Evolutionary conservation across 768 basidiomycete genomes (phyloP).

Genomic region (Suillus variegatus): DNA sequence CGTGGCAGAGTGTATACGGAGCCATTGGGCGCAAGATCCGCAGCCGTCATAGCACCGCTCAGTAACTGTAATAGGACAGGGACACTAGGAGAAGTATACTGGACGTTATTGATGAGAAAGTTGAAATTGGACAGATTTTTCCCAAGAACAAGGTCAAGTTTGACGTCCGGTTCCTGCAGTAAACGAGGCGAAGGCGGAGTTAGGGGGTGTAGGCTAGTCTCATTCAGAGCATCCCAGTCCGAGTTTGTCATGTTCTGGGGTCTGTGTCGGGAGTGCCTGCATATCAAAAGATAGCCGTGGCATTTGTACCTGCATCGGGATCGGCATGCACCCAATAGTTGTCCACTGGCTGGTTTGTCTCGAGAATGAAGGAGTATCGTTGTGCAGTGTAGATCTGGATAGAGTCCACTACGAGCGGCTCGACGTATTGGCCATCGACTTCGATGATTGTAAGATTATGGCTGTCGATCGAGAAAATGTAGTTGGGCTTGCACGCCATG

Average conservation of each 20-base stretch:
- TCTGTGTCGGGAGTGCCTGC: conserved; percentile 38
- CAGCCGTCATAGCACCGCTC: conserved; percentile 38
- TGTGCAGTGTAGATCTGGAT: conserved; percentile 52
- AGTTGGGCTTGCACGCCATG: conserved; percentile 47
- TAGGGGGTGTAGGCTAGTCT: background rate
- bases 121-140: conserved; percentile 15
- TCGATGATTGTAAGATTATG: conserved; percentile 51
- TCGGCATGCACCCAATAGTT: conserved; percentile 48
- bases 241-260: conserved; percentile 19
- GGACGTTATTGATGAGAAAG: conserved; percentile 33
- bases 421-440: conserved; percentile 41
- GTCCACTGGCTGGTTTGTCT: conserved; percentile 34
- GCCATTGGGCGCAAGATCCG: conserved; percentile 39
- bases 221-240: background rate
- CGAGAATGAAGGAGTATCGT: conserved; percentile 50
- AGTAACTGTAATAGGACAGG: conserved; percentile 51
- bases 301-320: conserved; percentile 39
- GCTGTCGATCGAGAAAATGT: conserved; percentile 45
- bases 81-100: conserved; percentile 36
- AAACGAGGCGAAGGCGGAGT: background rate
- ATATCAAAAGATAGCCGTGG: conserved; percentile 45
- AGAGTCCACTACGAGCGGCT: conserved; percentile 39
- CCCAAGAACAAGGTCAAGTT: conserved; percentile 32
- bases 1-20: conserved; percentile 46
- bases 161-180: conserved; percentile 25